Percentiles rank a stretch among this genome's conserved stretches.
phyloP scores from a whole-genome alignment of 768 basidiomycete species.

The Auriculariales sp. region DNA sequence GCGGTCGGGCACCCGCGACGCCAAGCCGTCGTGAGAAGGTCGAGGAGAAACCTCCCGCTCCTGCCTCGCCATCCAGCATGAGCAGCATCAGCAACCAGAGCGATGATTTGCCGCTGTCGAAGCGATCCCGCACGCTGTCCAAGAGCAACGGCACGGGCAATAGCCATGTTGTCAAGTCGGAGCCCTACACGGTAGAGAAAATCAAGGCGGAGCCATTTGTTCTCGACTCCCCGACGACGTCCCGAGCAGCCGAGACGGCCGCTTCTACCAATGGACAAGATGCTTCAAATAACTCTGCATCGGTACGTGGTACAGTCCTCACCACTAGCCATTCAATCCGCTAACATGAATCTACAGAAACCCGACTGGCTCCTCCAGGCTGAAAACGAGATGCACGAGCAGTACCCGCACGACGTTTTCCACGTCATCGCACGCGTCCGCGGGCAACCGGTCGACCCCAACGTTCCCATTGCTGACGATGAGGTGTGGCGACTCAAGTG shows the following conservation, averaged over 20 bases:
- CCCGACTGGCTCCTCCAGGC: constrained; percentile 62
- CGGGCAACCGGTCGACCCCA: constrained; percentile 32
- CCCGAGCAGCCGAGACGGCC: neutral
- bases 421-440: constrained; percentile 56
- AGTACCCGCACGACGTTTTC: constrained; percentile 73
- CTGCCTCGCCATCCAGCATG: constrained; percentile 2
- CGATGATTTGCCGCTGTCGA: constrained; percentile 10
- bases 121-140: neutral
- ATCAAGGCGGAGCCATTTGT: neutral
- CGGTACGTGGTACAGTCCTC: neutral
- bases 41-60: neutral
- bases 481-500: constrained; percentile 72
- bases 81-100: neutral
- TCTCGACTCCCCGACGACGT: neutral
- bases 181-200: neutral
- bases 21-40: constrained; percentile 9
- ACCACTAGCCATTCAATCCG: neutral
- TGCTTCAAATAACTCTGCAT: constrained; percentile 8
- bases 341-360: constrained; percentile 18
- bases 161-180: neutral
- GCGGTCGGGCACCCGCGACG: constrained; percentile 23
- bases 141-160: neutral
- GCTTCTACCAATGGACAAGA: constrained; percentile 1
- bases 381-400: constrained; percentile 49
- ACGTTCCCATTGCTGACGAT: constrained; percentile 23